A percentile compares a stretch with the other conserved stretches of the same genome.
Conservation (phyloP, 78 protist species). For the Chrysochromulina parva region DNA sequence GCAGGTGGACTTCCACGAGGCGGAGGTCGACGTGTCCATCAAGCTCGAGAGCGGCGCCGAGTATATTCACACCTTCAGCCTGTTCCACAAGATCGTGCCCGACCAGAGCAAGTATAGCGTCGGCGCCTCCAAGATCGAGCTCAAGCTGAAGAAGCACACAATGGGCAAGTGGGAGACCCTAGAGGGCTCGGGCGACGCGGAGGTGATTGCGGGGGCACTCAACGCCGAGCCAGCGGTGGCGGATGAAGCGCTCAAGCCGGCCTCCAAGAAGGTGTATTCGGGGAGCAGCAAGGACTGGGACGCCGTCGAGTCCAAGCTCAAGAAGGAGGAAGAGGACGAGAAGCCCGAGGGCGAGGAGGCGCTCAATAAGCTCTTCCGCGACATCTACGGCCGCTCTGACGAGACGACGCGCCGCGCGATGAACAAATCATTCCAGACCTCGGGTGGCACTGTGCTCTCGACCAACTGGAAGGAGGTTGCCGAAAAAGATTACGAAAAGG, state of each 20-base stretch:
- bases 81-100: not conserved
- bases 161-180: conserved; percentile 33
- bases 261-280: not conserved
- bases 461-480: not conserved
- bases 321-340: not conserved
- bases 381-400: not conserved
- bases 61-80: not conserved
- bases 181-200: not conserved
- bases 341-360: conserved; percentile 35
- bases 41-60: not conserved
- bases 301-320: not conserved
- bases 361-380: conserved; percentile 14
- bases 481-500: conserved; percentile 13
- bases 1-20: not conserved
- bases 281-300: not conserved
- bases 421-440: conserved; percentile 28
- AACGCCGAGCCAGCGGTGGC: too few species aligned
- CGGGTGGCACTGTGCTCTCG: conserved; percentile 19
- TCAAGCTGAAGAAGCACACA: conserved; percentile 60
- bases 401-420: not conserved
- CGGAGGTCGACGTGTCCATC: not conserved
- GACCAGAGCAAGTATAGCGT: not conserved
- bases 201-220: too few species aligned
- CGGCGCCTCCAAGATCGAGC: conserved; percentile 37
- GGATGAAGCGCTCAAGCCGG: too few species aligned